Evolutionary conservation across 1,284 basidiomycete species (phyloP), one percentile per base, ranked within the genome.

Genomic region (Cryptococcus sp.): DNA sequence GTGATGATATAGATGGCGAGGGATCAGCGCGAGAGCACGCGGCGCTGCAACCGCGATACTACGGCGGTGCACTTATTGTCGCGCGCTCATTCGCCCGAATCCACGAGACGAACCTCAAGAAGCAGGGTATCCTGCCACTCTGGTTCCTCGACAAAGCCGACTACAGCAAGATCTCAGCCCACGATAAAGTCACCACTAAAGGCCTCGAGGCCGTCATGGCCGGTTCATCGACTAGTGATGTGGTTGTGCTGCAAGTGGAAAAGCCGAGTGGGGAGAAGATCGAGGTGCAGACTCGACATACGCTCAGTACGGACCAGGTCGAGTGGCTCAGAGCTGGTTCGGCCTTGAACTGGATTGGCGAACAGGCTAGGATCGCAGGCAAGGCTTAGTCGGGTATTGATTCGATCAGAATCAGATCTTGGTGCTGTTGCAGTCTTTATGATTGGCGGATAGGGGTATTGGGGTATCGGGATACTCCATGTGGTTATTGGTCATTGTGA

Each of bases 71-170:
- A 7, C 80, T 92, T 81, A 92, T 94, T 69, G 78, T 93, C 55
- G 90, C 91, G 0, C 84, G 93, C 38, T 97, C 93, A 3, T 99
- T 99, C 71, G 96, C 96, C 63, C 90, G 96, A 65, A 99, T 99
- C 62, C 96, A 99, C 80, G 93, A 98, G 80, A 97, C 94, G 15
- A 98, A 98, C 80, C 81, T 97, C 61, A 96, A 96, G 89, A 97
- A 97, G 86, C 93, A 97, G 85, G 93, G 93, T 50, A 81, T 97
- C 53, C 82, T 97, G 16, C 94, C 93, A 10, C 81, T 97, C 8
- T 95, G 91, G 88, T 91, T 97, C 70, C 84, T 80, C n/a, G 84
- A 95, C 76, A 91, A 90, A 77, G 79, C 81, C 17, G 91, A 96
- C 78, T 97, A 97, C 77, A 76, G 81, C 48, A 86, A 85, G 54